Percentiles rank a stretch among this genome's conserved stretches.
Evolutionary conservation across 257 asterid species (phyloP).

Genomic region (Echium plantagineum): DNA sequence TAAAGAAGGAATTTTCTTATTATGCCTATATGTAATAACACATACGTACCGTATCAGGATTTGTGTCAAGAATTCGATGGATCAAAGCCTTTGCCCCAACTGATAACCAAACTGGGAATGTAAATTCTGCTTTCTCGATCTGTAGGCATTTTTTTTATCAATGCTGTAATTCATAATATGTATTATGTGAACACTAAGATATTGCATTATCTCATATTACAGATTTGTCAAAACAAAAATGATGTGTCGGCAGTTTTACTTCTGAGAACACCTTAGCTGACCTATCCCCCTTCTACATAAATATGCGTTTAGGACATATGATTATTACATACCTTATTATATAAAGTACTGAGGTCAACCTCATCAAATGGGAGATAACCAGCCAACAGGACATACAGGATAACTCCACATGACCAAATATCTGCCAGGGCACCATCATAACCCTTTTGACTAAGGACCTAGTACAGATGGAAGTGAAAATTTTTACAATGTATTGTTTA

Average conservation of each 20-base stretch:
- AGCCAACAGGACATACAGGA: slow-evolving; percentile 88
- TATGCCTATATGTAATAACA: not conserved
- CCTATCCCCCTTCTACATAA: slow-evolving; percentile 1
- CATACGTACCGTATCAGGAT: slow-evolving; percentile 63
- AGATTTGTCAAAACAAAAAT: not conserved
- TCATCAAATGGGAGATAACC: slow-evolving; percentile 99
- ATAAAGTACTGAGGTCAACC: slow-evolving; percentile 85
- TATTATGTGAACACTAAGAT: not conserved
- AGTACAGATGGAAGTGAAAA: not conserved
- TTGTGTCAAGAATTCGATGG: slow-evolving; percentile 67
- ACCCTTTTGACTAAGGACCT: slow-evolving; percentile 98
- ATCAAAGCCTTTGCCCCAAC: slow-evolving; percentile 92
- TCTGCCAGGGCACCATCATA: slow-evolving; percentile 95
- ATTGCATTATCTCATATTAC: not conserved
- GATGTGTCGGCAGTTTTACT: not conserved
- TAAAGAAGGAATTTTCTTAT: not conserved
- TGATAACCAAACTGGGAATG: slow-evolving; percentile 93
- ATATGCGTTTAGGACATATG: slow-evolving; percentile 4
- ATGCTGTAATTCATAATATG: not conserved
- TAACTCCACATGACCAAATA: slow-evolving; percentile 96
- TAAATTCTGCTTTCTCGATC: slow-evolving; percentile 86
- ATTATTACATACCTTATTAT: slow-evolving; percentile 61
- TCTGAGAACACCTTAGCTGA: slow-evolving; percentile 1
- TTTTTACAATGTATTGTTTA: slow-evolving; percentile 7
- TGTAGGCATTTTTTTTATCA: slow-evolving; percentile 24